A percentile compares a stretch with the other conserved stretches of the same genome.
Evolutionary conservation across 2,329 filamentous ascomycete genomes (phyloP).

Genomic region (Cyphellophora europaea): DNA sequence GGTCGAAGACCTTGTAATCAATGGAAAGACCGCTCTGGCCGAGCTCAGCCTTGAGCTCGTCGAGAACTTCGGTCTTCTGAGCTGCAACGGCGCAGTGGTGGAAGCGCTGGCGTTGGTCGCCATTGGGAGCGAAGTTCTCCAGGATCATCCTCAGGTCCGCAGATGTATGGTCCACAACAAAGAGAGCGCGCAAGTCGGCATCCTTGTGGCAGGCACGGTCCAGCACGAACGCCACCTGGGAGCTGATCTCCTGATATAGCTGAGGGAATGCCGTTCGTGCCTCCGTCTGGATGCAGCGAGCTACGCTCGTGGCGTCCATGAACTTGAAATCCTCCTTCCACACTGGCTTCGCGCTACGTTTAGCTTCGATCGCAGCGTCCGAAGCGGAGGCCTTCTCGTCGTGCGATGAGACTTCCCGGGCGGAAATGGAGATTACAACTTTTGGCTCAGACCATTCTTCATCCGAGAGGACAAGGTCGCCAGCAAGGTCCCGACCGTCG

Average conservation of each 20-base stretch:
- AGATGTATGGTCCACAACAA: neutral
- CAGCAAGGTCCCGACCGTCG: constrained; percentile 3
- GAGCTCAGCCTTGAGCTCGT: constrained; percentile 1
- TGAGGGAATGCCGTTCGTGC: neutral
- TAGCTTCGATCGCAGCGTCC: neutral
- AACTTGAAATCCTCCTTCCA: constrained; percentile 1
- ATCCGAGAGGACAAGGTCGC: constrained; percentile 4
- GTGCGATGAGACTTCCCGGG: neutral
- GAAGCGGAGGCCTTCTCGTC: neutral
- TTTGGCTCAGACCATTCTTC: constrained; percentile 3
- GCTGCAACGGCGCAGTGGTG: neutral
- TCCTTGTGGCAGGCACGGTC: neutral
- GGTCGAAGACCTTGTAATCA: constrained; percentile 5
- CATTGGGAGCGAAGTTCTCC: neutral
- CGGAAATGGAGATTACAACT: constrained; percentile 1
- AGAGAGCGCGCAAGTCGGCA: neutral
- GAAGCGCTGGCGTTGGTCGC: neutral
- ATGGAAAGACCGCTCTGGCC: neutral
- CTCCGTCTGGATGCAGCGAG: neutral
- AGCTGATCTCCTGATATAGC: neutral
- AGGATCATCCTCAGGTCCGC: neutral
- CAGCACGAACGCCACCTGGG: neutral
- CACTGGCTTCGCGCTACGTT: neutral
- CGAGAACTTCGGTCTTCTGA: neutral
- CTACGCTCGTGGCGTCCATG: neutral